These are phyloP conservation scores for Lodderomyces metapsilosis DNA, from an alignment of 1,139 yeast genomes.

Conservation along the genomic window DNA sequence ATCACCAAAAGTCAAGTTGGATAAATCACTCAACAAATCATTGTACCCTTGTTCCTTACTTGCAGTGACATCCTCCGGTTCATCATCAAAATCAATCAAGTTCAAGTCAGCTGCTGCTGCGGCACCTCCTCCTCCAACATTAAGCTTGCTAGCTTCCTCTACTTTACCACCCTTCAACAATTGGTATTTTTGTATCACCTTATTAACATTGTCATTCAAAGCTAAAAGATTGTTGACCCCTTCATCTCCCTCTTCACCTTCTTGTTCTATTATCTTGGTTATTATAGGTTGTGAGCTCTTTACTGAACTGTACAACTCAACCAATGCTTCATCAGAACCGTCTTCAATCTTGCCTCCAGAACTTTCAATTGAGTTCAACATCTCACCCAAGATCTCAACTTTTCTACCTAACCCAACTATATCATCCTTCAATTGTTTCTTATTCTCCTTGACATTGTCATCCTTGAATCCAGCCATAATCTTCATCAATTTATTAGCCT, in stretches of 20 bases:
- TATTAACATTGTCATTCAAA: constrained; percentile 76
- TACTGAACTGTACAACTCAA: constrained; percentile 75
- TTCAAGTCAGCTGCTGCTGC: constrained; percentile 44
- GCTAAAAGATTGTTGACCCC: constrained; percentile 65
- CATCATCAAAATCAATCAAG: constrained; percentile 81
- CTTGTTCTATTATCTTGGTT: constrained; percentile 79
- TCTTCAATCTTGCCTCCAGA: constrained; percentile 51
- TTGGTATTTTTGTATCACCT: constrained; percentile 65
- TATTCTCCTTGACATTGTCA: constrained; percentile 66
- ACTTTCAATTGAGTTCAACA: constrained; percentile 62
- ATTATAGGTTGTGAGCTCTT: constrained; percentile 87
- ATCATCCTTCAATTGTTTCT: constrained; percentile 80
- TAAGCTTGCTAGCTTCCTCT: constrained; percentile 58
- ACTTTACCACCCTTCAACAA: constrained; percentile 65
- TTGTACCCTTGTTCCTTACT: constrained; percentile 50
- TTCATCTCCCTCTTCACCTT: constrained; percentile 49
- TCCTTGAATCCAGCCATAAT: constrained; percentile 97
- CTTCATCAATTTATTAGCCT: constrained; percentile 95
- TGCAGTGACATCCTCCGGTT: constrained; percentile 39
- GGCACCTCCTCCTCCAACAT: constrained; percentile 26
- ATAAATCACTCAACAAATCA: constrained; percentile 71
- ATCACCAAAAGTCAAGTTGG: constrained; percentile 53
- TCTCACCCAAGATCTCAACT: constrained; percentile 86
- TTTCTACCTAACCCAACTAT: constrained; percentile 81
- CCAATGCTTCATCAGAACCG: constrained; percentile 65